Conservation (phyloP, 2,329 filamentous ascomycete species). For the Aspergillus sp. region DNA sequence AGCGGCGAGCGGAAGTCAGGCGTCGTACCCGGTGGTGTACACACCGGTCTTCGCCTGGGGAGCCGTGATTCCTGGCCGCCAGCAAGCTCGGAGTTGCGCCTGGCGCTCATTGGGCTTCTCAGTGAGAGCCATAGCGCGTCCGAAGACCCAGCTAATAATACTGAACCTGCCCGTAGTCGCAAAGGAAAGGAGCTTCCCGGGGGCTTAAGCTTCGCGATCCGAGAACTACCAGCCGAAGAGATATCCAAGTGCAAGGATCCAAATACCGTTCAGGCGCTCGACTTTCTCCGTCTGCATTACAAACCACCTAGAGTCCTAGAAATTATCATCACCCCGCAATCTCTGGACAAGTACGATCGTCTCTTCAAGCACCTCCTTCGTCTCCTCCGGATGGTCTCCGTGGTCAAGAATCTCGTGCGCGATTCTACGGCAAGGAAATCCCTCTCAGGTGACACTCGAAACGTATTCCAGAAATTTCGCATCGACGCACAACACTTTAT, state of each 20-base stretch:
- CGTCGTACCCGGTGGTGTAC: conserved; percentile 57
- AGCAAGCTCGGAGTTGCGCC: conserved; percentile 81
- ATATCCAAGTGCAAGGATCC: conserved; percentile 77
- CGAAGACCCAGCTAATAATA: conserved; percentile 10
- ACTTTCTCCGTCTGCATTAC: conserved; percentile 84
- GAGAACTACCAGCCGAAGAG: conserved; percentile 68
- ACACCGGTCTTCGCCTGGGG: conserved; percentile 78
- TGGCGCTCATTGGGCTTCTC: conserved; percentile 79
- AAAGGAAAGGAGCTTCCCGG: conserved; percentile 49
- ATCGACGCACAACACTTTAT: conserved; percentile 76
- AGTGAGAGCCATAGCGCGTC: conserved; percentile 58
- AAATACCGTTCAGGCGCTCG: conserved; percentile 75
- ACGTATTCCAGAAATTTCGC: conserved; percentile 53
- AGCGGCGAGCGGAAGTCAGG: conserved; percentile 67
- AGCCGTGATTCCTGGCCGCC: conserved; percentile 81
- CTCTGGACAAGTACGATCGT: conserved; percentile 72
- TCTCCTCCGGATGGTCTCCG: conserved; percentile 68
- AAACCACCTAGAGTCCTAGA: conserved; percentile 64
- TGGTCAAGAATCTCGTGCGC: conserved; percentile 58
- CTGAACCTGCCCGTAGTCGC: conserved; percentile 14
- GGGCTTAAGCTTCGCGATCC: conserved; percentile 72
- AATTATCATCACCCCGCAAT: conserved; percentile 61
- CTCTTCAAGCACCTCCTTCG: conserved; percentile 75
- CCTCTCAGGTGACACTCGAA: conserved; percentile 26
- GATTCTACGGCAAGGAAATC: conserved; percentile 41